A percentile compares a stretch with the other conserved stretches of the same genome.
phyloP scores from a whole-genome alignment of 2,329 filamentous ascomycete genomes.

The Graphilbum ipis-grandicollis region DNA sequence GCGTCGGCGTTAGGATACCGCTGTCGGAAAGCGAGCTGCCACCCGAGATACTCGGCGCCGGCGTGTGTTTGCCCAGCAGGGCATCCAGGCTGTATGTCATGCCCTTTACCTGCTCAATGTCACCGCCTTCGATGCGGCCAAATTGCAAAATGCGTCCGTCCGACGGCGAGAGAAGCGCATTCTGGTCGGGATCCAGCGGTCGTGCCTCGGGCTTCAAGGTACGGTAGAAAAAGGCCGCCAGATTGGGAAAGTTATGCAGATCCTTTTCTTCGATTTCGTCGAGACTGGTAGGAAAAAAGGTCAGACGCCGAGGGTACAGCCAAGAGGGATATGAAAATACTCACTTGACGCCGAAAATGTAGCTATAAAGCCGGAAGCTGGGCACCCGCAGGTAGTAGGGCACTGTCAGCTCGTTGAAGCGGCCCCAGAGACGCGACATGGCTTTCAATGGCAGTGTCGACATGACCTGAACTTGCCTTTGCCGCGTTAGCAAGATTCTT shows the following conservation, averaged over 20 bases:
- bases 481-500: neutral
- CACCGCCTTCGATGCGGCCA: conserved; percentile 77
- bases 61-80: conserved; percentile 55
- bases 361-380: conserved; percentile 83
- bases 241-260: conserved; percentile 76
- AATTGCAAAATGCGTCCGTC: conserved; percentile 88
- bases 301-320: neutral
- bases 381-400: conserved; percentile 78
- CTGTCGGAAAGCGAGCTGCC: conserved; percentile 10
- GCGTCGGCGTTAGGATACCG: conserved; percentile 3
- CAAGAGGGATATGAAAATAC: neutral
- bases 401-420: conserved; percentile 77
- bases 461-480: conserved; percentile 77
- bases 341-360: conserved; percentile 72
- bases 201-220: conserved; percentile 77
- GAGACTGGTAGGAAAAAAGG: conserved; percentile 32
- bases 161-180: conserved; percentile 70
- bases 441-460: conserved; percentile 83
- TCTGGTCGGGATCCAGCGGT: conserved; percentile 65
- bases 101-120: conserved; percentile 97
- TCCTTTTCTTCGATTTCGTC: conserved; percentile 78
- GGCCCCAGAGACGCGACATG: conserved; percentile 75
- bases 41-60: conserved; percentile 34
- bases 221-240: conserved; percentile 94
- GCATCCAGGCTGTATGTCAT: conserved; percentile 96